phyloP scores from a whole-genome alignment of 768 basidiomycete genomes.

The Tylopilus rubrobrunneus region DNA sequence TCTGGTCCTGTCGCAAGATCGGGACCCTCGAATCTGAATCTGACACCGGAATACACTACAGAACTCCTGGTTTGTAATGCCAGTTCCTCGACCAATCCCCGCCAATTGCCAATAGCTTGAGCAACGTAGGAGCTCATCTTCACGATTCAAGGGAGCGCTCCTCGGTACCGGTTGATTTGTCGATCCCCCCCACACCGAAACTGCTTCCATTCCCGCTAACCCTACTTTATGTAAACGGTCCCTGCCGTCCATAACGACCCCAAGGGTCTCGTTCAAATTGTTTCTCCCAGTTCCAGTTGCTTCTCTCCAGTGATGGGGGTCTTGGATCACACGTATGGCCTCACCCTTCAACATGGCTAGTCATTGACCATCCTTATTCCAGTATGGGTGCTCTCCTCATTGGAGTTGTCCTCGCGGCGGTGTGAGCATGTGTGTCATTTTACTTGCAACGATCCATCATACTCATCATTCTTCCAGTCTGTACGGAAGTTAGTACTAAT shows the following conservation, averaged over 20 bases:
- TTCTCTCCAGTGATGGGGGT: slow-evolving; percentile 7
- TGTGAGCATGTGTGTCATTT: slow-evolving; percentile 39
- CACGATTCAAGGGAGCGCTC: too few relatives aligned
- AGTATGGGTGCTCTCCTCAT: too few relatives aligned
- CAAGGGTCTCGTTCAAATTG: not conserved
- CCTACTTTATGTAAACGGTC: slow-evolving; percentile 1
- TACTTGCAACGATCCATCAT: not conserved
- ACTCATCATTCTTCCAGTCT: slow-evolving; percentile 27
- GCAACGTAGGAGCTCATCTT: not conserved
- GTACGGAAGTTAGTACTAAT: slow-evolving; percentile 38
- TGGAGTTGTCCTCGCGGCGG: slow-evolving; percentile 32
- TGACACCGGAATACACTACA: not conserved
- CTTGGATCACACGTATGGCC: slow-evolving; percentile 34
- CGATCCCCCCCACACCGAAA: too few relatives aligned
- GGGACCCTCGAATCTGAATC: too few relatives aligned
- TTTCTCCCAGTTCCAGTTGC: not conserved
- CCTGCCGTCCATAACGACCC: not conserved
- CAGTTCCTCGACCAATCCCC: too few relatives aligned
- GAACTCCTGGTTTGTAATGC: too few relatives aligned
- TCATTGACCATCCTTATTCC: not conserved
- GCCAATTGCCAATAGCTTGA: not conserved
- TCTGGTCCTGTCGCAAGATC: not conserved
- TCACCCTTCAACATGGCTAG: too few relatives aligned
- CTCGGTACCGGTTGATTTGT: too few relatives aligned
- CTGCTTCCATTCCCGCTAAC: not conserved